Conservation (phyloP, 306 rosid genomes). For the Cyclanthera cordifolia region DNA sequence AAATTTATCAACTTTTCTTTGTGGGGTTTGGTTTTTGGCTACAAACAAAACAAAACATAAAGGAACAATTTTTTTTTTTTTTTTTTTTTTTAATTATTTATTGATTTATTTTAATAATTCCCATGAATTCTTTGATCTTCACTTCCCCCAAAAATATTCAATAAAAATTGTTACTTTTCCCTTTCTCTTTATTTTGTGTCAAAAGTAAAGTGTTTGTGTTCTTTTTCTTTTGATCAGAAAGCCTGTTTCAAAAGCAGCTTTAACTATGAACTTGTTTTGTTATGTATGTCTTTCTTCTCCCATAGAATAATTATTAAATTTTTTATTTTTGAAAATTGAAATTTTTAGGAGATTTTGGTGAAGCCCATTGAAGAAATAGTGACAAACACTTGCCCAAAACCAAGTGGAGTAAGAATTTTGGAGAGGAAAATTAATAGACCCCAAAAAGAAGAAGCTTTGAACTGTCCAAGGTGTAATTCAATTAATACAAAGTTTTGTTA, state of each 20-base stretch:
- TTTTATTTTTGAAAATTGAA: background rate
- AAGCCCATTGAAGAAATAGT: slow-evolving; percentile 48
- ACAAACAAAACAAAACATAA: background rate
- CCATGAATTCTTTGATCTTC: background rate
- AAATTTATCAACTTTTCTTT: background rate
- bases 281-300: background rate
- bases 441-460: slow-evolving; percentile 50
- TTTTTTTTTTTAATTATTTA: background rate
- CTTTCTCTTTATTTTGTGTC: slow-evolving; percentile 25
- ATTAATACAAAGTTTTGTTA: slow-evolving; percentile 74
- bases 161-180: slow-evolving; percentile 15
- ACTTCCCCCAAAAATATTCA: slow-evolving; percentile 10
- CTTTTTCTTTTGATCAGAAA: slow-evolving; percentile 1
- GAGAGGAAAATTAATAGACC: slow-evolving; percentile 46
- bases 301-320: background rate
- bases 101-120: background rate
- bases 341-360: slow-evolving; percentile 49
- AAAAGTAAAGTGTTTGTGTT: slow-evolving; percentile 16
- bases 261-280: background rate
- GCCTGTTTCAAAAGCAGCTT: slow-evolving; percentile 10
- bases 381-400: slow-evolving; percentile 32
- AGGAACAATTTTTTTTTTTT: background rate
- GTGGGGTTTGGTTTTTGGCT: background rate
- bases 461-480: slow-evolving; percentile 80
- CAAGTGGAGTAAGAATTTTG: slow-evolving; percentile 7